Base-by-base conservation (phyloP, 208 protist genomes). In the Trypanosoma melophagium region DNA sequence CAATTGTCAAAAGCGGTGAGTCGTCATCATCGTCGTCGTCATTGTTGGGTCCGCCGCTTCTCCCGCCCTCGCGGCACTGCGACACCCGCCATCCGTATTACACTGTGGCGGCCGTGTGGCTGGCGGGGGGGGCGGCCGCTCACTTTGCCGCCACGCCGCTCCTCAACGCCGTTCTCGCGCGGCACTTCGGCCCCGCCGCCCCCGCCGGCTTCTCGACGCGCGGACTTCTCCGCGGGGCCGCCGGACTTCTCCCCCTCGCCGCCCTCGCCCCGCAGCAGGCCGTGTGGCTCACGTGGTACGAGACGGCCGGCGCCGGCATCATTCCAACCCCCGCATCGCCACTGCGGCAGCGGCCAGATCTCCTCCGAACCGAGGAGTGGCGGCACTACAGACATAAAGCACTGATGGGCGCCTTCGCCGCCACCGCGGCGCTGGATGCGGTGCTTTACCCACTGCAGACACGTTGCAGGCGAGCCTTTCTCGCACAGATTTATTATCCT, bases 71-170 rank as follows among this genome's bases (percentile, higher is more conserved):
- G 14, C 44, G 16, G 2, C 61, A 45, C 22, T 70, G 88, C 12
- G 86, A 95, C 41, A 63, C 62, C 22, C 80, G 86, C 22, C 89
- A 95, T 67, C 84, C 87, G 3, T 95, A 85, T 70, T 95, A 95
- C 68, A 63, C 76, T 45, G 62, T 87, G 0, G 84, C 76, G 4
- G 69, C 38, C n/a, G 66, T 81, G 38, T 77, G 80, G 65, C 53
- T 62, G 8, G 54, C 62, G 25, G 87, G 83, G 12, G 71, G 80
- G 12, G 60, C 69, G 0, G 65, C 77, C 19, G 84, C 84, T 10
- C 86, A 93, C 62, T 1, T 84, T 22, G 61, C 63, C 7, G 84
- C 80, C 38, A 80, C 57, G 12, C 86, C 89, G 3, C 24, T 95
- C 28, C 21, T 71, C 41, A 92, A 90, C 56, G 71, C 76, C n/a